phyloP scores from a whole-genome alignment of 306 rosid species.

The Cucumis hystrix region DNA sequence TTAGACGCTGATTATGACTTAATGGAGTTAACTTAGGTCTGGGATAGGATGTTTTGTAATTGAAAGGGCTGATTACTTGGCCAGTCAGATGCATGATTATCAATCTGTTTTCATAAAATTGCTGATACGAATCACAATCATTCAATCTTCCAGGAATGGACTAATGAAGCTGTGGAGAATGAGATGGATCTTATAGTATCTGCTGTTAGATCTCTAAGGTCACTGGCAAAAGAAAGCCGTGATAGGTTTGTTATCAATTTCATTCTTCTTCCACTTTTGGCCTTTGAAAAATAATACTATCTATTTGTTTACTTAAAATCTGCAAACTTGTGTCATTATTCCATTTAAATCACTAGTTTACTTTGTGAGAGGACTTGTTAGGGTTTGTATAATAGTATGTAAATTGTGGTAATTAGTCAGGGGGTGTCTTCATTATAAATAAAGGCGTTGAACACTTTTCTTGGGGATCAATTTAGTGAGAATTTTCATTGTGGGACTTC shows the following conservation, averaged over 20 bases:
- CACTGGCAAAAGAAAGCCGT: conserved; percentile 84
- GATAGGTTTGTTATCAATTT: conserved; percentile 44
- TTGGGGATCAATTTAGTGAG: too few species aligned
- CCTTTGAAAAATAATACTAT: background rate
- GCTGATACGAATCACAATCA: background rate
- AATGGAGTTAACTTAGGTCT: background rate
- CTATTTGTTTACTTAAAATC: background rate
- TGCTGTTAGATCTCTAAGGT: conserved; percentile 61
- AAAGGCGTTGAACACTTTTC: too few species aligned
- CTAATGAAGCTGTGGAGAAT: conserved; percentile 51
- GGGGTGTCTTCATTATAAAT: too few species aligned
- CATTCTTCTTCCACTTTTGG: background rate
- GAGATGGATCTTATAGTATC: conserved; percentile 68
- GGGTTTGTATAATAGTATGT: too few species aligned
- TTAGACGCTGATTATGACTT: background rate
- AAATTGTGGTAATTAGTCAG: too few species aligned
- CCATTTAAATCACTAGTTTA: background rate
- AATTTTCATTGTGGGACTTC: too few species aligned
- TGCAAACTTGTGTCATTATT: background rate
- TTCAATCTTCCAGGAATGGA: conserved; percentile 48
- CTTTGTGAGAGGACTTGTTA: background rate
- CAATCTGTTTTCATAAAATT: background rate
- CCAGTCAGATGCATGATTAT: background rate
- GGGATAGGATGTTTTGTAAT: background rate
- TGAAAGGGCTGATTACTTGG: background rate